phyloP scores from a whole-genome alignment of 768 basidiomycete genomes.

The Albatrellus ellisii region DNA sequence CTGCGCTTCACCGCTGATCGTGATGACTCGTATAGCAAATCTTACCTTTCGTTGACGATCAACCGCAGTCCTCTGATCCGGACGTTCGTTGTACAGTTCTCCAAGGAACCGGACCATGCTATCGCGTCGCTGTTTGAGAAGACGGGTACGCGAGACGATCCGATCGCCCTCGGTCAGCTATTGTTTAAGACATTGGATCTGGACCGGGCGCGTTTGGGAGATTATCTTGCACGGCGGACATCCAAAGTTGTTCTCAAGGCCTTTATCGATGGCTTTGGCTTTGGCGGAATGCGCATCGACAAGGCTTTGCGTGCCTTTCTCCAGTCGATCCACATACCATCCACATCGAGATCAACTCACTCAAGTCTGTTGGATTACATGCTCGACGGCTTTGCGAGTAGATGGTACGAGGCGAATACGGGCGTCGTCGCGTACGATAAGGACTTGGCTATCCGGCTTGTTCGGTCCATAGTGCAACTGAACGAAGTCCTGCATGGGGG shows the following conservation, averaged over 20 bases:
- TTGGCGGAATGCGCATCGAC: slow-evolving; percentile 73
- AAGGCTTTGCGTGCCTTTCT: slow-evolving; percentile 84
- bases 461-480: slow-evolving; percentile 73
- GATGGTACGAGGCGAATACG: slow-evolving; percentile 88
- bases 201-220: slow-evolving; percentile 71
- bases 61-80: slow-evolving; percentile 50
- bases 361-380: slow-evolving; percentile 49
- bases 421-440: slow-evolving; percentile 68
- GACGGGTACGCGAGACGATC: slow-evolving; percentile 46
- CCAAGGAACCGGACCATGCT: slow-evolving; percentile 69
- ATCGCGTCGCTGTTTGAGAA: slow-evolving; percentile 58
- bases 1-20: slow-evolving; percentile 61
- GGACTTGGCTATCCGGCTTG: slow-evolving; percentile 65
- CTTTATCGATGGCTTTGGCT: slow-evolving; percentile 82
- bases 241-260: slow-evolving; percentile 68
- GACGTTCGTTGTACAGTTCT: slow-evolving; percentile 69
- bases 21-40: slow-evolving; percentile 39
- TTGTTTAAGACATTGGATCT: slow-evolving; percentile 76
- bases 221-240: slow-evolving; percentile 64
- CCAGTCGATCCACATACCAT: slow-evolving; percentile 61
- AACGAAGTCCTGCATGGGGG: slow-evolving; percentile 78
- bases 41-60: slow-evolving; percentile 18
- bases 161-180: slow-evolving; percentile 60
- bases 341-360: slow-evolving; percentile 25
- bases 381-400: slow-evolving; percentile 71